A percentile compares a stretch with the other conserved stretches of the same genome.
Evolutionary conservation across 148 eudicot species (phyloP).

Genomic region (Linanthus parryae): DNA sequence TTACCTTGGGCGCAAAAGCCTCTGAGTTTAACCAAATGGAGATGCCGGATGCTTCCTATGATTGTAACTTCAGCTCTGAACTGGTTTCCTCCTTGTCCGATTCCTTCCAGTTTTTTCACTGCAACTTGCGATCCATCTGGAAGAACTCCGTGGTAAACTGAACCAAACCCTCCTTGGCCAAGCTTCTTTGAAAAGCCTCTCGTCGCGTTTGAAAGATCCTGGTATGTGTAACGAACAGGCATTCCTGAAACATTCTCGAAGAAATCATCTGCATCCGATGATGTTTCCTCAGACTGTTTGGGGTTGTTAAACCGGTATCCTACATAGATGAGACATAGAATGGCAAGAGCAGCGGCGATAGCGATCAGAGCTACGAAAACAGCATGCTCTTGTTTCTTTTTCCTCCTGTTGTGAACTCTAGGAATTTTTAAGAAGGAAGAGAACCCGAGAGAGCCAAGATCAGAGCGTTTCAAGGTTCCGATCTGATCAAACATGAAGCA

Average conservation of each 20-base stretch:
- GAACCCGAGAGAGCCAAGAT: slow-evolving; percentile 3
- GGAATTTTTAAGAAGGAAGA: slow-evolving; percentile 9
- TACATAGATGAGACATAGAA: slow-evolving; percentile 9
- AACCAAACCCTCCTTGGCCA: slow-evolving; percentile 26
- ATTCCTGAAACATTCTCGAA: slow-evolving; percentile 14
- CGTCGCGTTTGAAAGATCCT: slow-evolving; percentile 19
- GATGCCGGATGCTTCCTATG: slow-evolving; percentile 28
- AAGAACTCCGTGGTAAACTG: slow-evolving; percentile 23
- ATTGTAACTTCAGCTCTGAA: slow-evolving; percentile 31
- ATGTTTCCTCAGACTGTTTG: slow-evolving; percentile 7
- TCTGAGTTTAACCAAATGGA: slow-evolving; percentile 26
- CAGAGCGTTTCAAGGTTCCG: slow-evolving; percentile 4
- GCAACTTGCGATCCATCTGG: slow-evolving; percentile 22
- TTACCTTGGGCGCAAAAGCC: slow-evolving; percentile 27
- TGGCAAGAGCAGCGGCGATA: slow-evolving; percentile 7
- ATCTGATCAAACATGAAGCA: slow-evolving; percentile 9
- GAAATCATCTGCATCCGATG: slow-evolving; percentile 16
- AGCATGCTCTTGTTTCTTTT: slow-evolving; percentile 1
- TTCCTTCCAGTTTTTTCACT: slow-evolving; percentile 26
- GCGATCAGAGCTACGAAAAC: slow-evolving; percentile 3
- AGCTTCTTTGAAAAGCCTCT: slow-evolving; percentile 20
- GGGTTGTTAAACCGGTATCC: slow-evolving; percentile 9
- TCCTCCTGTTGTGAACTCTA: background rate
- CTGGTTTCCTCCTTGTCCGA: slow-evolving; percentile 26
- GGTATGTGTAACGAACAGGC: slow-evolving; percentile 21